phyloP scores from a whole-genome alignment of 805 yeast genomes.

The Barnettozyma sp. region DNA sequence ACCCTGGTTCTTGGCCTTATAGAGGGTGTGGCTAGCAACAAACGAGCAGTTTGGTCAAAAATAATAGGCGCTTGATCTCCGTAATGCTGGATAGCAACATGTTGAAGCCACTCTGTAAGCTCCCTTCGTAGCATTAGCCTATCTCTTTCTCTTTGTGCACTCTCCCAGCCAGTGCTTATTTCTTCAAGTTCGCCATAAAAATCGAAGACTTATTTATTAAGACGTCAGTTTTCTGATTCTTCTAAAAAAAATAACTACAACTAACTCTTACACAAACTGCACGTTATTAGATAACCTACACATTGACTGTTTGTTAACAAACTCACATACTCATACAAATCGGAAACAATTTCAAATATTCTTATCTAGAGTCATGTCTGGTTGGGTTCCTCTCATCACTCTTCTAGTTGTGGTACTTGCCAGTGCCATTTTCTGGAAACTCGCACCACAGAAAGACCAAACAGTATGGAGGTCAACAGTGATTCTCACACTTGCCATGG shows the following conservation, averaged over 20 bases:
- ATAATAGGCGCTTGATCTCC: slow-evolving; percentile 51
- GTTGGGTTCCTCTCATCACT: slow-evolving; percentile 51
- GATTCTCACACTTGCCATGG: slow-evolving; percentile 65
- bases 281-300: no score
- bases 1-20: slow-evolving; percentile 67
- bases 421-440: slow-evolving; percentile 69
- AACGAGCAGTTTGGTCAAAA: slow-evolving; percentile 55
- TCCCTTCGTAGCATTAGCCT: slow-evolving; percentile 1
- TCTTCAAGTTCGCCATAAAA: not conserved
- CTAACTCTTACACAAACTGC: not conserved
- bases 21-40: slow-evolving; percentile 43
- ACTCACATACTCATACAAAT: slow-evolving; percentile 29
- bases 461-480: slow-evolving; percentile 73
- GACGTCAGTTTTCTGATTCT: not conserved
- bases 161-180: no score
- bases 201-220: not conserved
- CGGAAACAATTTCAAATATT: no score
- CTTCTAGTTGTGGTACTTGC: slow-evolving; percentile 50
- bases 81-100: slow-evolving; percentile 27
- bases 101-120: not conserved
- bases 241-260: not conserved
- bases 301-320: no score
- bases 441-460: slow-evolving; percentile 78
- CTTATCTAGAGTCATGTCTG: slow-evolving; percentile 5
- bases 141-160: no score